Evolutionary conservation across 73 alveolate species (phyloP).

Genomic region (Breviolum minutum): DNA sequence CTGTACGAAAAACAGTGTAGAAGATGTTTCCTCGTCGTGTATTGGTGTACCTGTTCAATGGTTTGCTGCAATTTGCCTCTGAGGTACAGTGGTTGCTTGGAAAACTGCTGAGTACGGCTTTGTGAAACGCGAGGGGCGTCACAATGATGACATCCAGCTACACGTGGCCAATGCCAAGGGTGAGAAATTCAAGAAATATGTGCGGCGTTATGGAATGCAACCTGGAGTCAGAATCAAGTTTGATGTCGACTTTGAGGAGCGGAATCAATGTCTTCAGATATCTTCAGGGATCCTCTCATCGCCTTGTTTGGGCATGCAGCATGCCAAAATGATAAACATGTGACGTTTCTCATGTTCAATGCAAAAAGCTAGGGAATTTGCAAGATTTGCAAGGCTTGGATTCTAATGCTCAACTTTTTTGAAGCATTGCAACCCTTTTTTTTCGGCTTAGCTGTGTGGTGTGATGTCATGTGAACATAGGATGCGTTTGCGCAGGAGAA

Average conservation of each 20-base stretch:
- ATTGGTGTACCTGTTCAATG: too few relatives aligned
- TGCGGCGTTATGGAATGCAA: slow-evolving; percentile 82
- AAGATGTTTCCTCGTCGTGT: too few relatives aligned
- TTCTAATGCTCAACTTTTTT: background rate
- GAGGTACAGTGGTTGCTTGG: slow-evolving; percentile 92
- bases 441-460: too few relatives aligned
- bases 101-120: slow-evolving; percentile 94
- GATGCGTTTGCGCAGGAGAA: slow-evolving; percentile 70
- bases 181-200: slow-evolving; percentile 80
- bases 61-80: background rate
- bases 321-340: background rate
- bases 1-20: too few relatives aligned
- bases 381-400: background rate
- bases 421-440: background rate
- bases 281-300: too few relatives aligned
- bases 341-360: background rate
- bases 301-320: too few relatives aligned
- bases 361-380: background rate
- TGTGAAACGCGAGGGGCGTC: slow-evolving; percentile 94
- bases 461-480: too few relatives aligned
- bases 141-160: slow-evolving; percentile 94
- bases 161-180: slow-evolving; percentile 94
- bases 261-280: too few relatives aligned
- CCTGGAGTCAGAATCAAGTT: slow-evolving; percentile 86
- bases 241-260: slow-evolving; percentile 91